Evolutionary conservation across 306 rosid genomes (phyloP), one percentile per base, ranked within the genome.

Genomic region (Inga leiocalycina): DNA sequence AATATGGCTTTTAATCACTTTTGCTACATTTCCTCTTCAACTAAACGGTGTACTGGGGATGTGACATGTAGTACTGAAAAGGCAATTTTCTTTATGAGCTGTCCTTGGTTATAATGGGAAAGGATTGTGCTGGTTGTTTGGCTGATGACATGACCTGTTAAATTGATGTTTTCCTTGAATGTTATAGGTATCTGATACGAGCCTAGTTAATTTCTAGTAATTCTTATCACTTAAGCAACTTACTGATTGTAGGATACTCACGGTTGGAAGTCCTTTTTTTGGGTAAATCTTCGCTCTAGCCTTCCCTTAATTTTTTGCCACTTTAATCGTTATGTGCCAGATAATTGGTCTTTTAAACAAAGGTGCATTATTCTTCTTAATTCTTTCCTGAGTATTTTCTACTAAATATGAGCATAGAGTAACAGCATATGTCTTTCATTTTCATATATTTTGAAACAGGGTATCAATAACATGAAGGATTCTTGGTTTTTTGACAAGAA

Each of bases 391-490:
- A 44, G 71, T 76, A 8, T 57, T 17, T 76, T 76, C 52, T n/a
- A 20, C 66, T 19, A n/a, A 41, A 30, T 67, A 74, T 22, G 43
- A 30, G 35, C 49, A 34, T 13, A 43, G 11, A 44, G 10, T 49
- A 78, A 76, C 82, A 39, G 77, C 57, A 2, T 80, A 59, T 43
- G 30, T 43, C 61, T 61, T 46, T 39, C 37, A 48, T 75, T 64
- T 64, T 67, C 19, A 20, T 57, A 54, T 34, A 59, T 76, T 49
- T 41, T 71, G 77, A 52, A 75, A 51, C 85, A 84, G 89, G 86
- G 56, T 83, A 78, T 20, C 78, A 80, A 76, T 54, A 70, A 74
- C 70, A 92, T 92, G 98, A 86, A 76, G 80, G 90, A 82, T 62
- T 57, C 86, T 81, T 85, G 84, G 88, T 73, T 86, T 73, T 85